These are phyloP conservation scores for Penicillium verrucosum DNA, from an alignment of 2,329 filamentous ascomycete species.

Conservation along the genomic window DNA sequence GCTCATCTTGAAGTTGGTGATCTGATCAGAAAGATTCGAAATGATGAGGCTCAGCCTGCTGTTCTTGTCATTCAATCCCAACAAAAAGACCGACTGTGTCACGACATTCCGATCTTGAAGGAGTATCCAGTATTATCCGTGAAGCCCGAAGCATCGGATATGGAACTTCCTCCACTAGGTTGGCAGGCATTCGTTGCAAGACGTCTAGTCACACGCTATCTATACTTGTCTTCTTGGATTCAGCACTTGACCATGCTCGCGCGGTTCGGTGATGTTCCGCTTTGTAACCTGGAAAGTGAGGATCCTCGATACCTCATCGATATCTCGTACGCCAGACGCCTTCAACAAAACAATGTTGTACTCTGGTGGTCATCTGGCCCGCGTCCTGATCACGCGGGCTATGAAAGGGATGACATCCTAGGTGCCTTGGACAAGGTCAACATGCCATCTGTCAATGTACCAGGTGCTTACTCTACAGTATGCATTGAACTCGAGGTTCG, in stretches of 20 bases:
- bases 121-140: slow-evolving; percentile 82
- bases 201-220: slow-evolving; percentile 80
- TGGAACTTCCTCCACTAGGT: slow-evolving; percentile 81
- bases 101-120: slow-evolving; percentile 78
- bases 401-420: slow-evolving; percentile 86
- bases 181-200: slow-evolving; percentile 91
- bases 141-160: slow-evolving; percentile 77
- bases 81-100: slow-evolving; percentile 72
- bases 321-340: slow-evolving; percentile 82
- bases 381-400: slow-evolving; percentile 89
- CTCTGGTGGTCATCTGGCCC: slow-evolving; percentile 93
- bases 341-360: slow-evolving; percentile 89
- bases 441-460: slow-evolving; percentile 91
- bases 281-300: slow-evolving; percentile 93
- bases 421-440: slow-evolving; percentile 79
- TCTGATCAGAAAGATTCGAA: slow-evolving; percentile 82
- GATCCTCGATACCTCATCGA: slow-evolving; percentile 95
- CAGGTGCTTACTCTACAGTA: slow-evolving; percentile 90
- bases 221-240: slow-evolving; percentile 91
- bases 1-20: slow-evolving; percentile 85
- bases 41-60: slow-evolving; percentile 74
- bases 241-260: slow-evolving; percentile 82
- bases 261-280: slow-evolving; percentile 85
- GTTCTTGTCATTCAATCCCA: slow-evolving; percentile 90
- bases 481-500: slow-evolving; percentile 93